These are phyloP conservation scores for Pleurotus giganteus DNA, from an alignment of 768 basidiomycete genomes.

Conservation along the genomic window DNA sequence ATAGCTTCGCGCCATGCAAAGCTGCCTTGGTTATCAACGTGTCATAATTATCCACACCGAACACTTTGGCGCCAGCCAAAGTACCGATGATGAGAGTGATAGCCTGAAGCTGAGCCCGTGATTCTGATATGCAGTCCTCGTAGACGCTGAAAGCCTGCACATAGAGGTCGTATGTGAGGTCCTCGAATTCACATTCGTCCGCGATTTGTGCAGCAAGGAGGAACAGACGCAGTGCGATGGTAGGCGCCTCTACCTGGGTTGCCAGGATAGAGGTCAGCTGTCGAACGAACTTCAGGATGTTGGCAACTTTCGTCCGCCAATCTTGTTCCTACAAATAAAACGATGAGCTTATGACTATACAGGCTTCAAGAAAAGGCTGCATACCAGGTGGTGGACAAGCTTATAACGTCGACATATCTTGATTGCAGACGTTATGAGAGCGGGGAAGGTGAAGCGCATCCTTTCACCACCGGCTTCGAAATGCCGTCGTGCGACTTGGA, in stretches of 20 bases:
- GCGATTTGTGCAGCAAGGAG: constrained; percentile 94
- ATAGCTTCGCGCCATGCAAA: constrained; percentile 88
- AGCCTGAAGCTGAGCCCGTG: constrained; percentile 93
- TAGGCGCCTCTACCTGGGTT: constrained; percentile 88
- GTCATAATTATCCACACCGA: constrained; percentile 93
- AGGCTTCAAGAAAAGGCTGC: constrained; percentile 16
- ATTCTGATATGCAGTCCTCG: constrained; percentile 96
- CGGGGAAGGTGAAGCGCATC: constrained; percentile 96
- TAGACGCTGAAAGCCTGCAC: constrained; percentile 98
- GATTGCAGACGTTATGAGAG: constrained; percentile 90
- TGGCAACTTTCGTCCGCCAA: constrained; percentile 83
- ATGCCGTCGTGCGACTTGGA: constrained; percentile 88
- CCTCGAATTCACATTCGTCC: constrained; percentile 93
- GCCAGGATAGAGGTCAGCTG: constrained; percentile 92
- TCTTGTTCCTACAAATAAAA: constrained; percentile 62
- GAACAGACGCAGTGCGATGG: constrained; percentile 92
- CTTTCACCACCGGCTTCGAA: constrained; percentile 92
- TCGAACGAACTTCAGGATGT: constrained; percentile 91
- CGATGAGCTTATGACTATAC: background rate
- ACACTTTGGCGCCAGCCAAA: constrained; percentile 85
- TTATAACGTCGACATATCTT: constrained; percentile 93
- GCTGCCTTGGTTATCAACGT: constrained; percentile 99
- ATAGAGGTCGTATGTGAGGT: constrained; percentile 95
- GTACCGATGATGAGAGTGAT: constrained; percentile 94
- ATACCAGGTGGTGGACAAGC: constrained; percentile 67